phyloP scores from a whole-genome alignment of 2,329 filamentous ascomycete genomes.

The Hypoxylon sp. region DNA sequence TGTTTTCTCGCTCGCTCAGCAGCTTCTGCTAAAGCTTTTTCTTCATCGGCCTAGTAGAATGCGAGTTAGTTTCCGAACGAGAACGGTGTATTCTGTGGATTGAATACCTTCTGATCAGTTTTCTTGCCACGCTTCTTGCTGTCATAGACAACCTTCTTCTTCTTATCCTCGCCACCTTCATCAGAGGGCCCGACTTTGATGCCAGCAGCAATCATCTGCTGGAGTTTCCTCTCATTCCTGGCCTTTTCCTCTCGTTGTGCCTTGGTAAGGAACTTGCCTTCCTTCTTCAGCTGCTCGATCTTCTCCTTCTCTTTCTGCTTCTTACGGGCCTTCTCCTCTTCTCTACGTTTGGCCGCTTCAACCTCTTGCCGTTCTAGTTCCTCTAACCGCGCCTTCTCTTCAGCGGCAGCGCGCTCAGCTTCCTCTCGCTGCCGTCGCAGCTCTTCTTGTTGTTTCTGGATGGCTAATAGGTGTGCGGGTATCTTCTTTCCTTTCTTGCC shows the following conservation, averaged over 20 bases:
- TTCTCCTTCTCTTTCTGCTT: slow-evolving; percentile 90
- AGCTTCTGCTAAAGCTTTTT: slow-evolving; percentile 81
- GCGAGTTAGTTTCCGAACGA: slow-evolving; percentile 25
- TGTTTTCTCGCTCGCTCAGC: slow-evolving; percentile 77
- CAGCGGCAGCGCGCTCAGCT: slow-evolving; percentile 67
- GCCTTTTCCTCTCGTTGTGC: slow-evolving; percentile 87
- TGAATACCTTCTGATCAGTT: slow-evolving; percentile 66
- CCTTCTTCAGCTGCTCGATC: slow-evolving; percentile 88
- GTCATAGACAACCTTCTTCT: slow-evolving; percentile 83
- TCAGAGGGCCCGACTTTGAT: slow-evolving; percentile 77
- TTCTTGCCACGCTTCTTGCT: slow-evolving; percentile 78
- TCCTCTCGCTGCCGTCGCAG: slow-evolving; percentile 76
- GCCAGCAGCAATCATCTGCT: slow-evolving; percentile 86
- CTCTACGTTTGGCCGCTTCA: slow-evolving; percentile 77
- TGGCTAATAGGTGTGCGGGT: slow-evolving; percentile 76
- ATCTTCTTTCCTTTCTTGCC: slow-evolving; percentile 91
- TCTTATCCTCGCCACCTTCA: slow-evolving; percentile 67
- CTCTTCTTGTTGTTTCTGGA: slow-evolving; percentile 88
- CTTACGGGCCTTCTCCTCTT: slow-evolving; percentile 81
- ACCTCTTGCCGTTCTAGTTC: slow-evolving; percentile 73
- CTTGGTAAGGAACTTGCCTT: slow-evolving; percentile 88
- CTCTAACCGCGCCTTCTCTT: slow-evolving; percentile 74
- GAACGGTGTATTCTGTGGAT: neutral
- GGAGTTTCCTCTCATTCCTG: slow-evolving; percentile 80
- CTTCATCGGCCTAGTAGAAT: slow-evolving; percentile 74